Conservation (phyloP, 208 protist genomes). For the Perkinsela sp. region DNA sequence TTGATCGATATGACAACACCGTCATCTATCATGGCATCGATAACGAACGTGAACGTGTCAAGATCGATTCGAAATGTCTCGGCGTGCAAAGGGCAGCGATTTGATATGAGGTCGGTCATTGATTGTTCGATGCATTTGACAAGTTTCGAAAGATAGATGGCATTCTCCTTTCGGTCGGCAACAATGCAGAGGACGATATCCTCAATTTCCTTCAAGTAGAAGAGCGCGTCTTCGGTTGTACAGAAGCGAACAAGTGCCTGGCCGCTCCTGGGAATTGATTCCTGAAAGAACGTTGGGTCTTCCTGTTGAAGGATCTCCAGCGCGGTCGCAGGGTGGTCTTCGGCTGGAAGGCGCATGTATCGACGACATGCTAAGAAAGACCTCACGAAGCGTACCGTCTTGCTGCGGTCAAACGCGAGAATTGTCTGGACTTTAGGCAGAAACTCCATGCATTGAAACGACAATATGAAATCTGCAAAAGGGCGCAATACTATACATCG, state of each 20-base stretch:
- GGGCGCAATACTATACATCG: too few species aligned
- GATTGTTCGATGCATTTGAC: background rate
- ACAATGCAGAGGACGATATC: background rate
- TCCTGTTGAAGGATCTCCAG: background rate
- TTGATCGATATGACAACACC: background rate
- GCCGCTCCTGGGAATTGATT: background rate
- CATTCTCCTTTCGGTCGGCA: background rate
- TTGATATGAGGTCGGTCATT: background rate
- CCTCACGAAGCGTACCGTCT: background rate
- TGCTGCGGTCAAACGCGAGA: background rate
- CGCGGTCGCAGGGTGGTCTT: background rate
- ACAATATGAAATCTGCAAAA: background rate
- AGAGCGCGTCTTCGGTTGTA: background rate
- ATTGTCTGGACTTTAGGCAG: background rate
- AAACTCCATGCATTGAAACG: background rate
- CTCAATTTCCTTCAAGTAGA: background rate
- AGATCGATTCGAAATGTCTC: background rate
- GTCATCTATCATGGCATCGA: background rate
- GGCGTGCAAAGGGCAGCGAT: background rate
- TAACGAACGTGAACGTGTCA: background rate
- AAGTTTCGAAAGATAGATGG: background rate
- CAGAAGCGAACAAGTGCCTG: background rate
- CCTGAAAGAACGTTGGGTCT: background rate
- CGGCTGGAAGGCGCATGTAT: background rate
- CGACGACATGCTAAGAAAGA: background rate